Conservation (phyloP, 495 filamentous ascomycete species). For the Penicillium manginii region DNA sequence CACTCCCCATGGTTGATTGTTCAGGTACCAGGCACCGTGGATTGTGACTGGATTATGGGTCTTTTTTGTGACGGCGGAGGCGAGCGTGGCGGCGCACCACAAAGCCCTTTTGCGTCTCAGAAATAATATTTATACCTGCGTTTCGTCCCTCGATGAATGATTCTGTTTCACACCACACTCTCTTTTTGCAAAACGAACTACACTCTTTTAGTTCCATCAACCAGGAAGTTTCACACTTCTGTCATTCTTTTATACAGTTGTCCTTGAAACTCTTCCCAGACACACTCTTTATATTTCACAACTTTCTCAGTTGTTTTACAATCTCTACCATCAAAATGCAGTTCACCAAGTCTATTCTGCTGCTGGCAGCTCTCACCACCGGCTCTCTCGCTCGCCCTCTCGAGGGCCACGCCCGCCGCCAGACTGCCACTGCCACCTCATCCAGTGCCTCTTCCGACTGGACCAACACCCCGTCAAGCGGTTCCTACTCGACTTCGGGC, state of each 20-base stretch:
- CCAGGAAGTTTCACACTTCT: constrained; percentile 25
- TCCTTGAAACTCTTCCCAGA: constrained; percentile 14
- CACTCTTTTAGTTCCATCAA: constrained; percentile 21
- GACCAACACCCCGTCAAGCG: constrained; percentile 28
- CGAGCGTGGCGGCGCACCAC: constrained; percentile 19
- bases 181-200: constrained; percentile 20
- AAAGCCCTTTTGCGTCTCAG: constrained; percentile 10
- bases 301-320: constrained; percentile 14
- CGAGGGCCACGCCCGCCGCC: constrained; percentile 32
- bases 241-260: constrained; percentile 27
- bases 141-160: not conserved
- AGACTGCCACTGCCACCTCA: constrained; percentile 18
- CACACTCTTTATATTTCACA: constrained; percentile 7
- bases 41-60: constrained; percentile 13
- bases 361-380: constrained; percentile 40
- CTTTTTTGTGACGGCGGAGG: constrained; percentile 8
- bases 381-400: constrained; percentile 27
- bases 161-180: constrained; percentile 15
- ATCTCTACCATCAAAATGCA: constrained; percentile 33
- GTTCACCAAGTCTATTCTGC: constrained; percentile 41
- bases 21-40: constrained; percentile 29
- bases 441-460: constrained; percentile 18
- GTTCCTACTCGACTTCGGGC: constrained; percentile 28
- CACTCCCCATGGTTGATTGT: constrained; percentile 13
- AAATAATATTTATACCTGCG: constrained; percentile 26